Evolutionary conservation across 2,329 filamentous ascomycete genomes (phyloP), one percentile per base, ranked within the genome.

Genomic region (Aspergillus sp.): DNA sequence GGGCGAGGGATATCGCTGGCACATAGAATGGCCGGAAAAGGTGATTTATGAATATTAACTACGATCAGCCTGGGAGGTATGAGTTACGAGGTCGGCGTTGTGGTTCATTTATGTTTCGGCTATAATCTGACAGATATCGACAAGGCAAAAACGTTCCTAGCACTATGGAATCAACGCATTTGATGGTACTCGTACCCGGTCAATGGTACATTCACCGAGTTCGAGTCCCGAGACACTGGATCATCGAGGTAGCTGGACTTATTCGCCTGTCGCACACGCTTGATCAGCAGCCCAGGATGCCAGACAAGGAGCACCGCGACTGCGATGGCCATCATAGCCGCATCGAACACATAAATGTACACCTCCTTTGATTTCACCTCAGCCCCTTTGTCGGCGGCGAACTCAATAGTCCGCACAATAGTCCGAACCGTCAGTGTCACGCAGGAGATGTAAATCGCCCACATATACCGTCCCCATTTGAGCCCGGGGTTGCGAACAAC

Each of bases 321-420:
- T 1, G 41, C 26, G n/a, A 46, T 7, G 3, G 39, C 40, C 51
- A 57, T 53, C 22, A 53, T 30, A 16, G 39, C 41, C 6, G 44
- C 52, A 45, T 58, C 54, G 36, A 56, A 57, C 0, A 57, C 40
- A 38, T 56, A 58, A 3, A 57, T 50, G 37, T 44, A 50, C 11
- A 17, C 50, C 39, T 58, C 55, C 11, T 45, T 35, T 3, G 32
- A 42, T 8, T 45, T 43, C 14, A 57, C 14, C 17, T 36, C 29
- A 0, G 43, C 29, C 11, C 25, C 37, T 16, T 33, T 13, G 6
- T 15, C 13, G 1, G 44, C 39, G 4, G 41, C 49, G 33, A 56
- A 58, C 32, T 58, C 44, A 15, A 57, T 43, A 10, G 44, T 47
- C 10, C 55, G 36, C 6, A 53, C 40, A 10, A 56, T 26, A 36